Evolutionary conservation across 768 basidiomycete species (phyloP).

Genomic region (Suillus sp.): DNA sequence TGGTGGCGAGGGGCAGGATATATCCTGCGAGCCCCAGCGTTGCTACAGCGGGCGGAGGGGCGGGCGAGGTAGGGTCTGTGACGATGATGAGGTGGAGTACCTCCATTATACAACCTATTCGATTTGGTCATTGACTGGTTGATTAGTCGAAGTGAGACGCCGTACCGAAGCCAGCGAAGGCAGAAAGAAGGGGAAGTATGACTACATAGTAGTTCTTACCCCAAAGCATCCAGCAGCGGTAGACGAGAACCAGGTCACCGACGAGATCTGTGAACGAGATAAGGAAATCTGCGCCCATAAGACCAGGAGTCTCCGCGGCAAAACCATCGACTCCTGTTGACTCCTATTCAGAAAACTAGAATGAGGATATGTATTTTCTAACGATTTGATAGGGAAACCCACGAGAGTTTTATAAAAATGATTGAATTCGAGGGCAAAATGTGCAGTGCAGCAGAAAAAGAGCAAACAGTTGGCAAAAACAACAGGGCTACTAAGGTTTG

Average conservation of each 20-base stretch:
- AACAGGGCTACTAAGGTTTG: conserved; percentile 26
- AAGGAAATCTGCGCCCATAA: conserved; percentile 38
- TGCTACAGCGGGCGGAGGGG: conserved; percentile 38
- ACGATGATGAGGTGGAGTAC: conserved; percentile 32
- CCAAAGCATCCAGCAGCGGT: conserved; percentile 48
- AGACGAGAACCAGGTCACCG: conserved; percentile 39
- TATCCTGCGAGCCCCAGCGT: conserved; percentile 41
- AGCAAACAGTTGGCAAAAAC: conserved; percentile 32
- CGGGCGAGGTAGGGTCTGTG: conserved; percentile 31
- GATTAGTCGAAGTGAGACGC: neutral
- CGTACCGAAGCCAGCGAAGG: conserved; percentile 39
- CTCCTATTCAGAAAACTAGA: conserved; percentile 21
- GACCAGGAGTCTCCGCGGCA: conserved; percentile 33
- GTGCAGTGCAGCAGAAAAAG: conserved; percentile 35
- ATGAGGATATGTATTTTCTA: conserved; percentile 9
- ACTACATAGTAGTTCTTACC: conserved; percentile 34
- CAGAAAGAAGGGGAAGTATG: conserved; percentile 36
- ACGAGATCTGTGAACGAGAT: conserved; percentile 40
- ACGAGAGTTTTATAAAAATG: conserved; percentile 38
- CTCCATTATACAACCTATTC: conserved; percentile 34
- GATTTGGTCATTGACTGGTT: neutral
- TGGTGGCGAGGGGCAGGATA: conserved; percentile 42
- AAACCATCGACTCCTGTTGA: conserved; percentile 29
- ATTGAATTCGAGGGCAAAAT: conserved; percentile 39
- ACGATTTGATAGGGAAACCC: conserved; percentile 13